Evolutionary conservation across 177 flowering plant species (phyloP).

Genomic region (Vitis hybrid): DNA sequence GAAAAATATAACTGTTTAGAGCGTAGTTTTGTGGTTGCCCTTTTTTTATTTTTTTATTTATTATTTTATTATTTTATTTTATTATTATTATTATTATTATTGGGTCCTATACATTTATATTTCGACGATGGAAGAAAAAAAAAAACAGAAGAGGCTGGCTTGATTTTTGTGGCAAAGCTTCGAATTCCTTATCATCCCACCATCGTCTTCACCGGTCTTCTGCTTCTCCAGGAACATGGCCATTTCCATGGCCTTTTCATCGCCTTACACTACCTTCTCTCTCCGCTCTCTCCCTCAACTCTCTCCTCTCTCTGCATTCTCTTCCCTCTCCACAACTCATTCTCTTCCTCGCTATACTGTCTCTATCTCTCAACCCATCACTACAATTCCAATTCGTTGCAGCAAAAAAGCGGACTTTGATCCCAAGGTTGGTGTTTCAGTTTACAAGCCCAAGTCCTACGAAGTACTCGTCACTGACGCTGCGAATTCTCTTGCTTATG

Average conservation of each 20-base stretch:
- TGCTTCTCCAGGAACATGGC: constrained; percentile 4
- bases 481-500: constrained; percentile 66
- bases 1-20: too few species aligned
- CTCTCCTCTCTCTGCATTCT: not conserved
- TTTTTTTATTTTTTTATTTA: too few species aligned
- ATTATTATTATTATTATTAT: too few species aligned
- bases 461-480: constrained; percentile 82
- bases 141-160: not conserved
- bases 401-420: constrained; percentile 25
- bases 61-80: too few species aligned
- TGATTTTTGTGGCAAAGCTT: not conserved
- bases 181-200: constrained; percentile 1
- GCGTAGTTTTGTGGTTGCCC: too few species aligned
- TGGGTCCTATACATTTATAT: too few species aligned
- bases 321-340: not conserved
- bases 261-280: not conserved
- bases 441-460: constrained; percentile 88
- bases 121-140: not conserved
- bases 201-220: not conserved
- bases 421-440: constrained; percentile 66
- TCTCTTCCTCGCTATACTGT: not conserved
- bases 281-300: constrained; percentile 3
- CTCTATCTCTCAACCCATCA: constrained; percentile 9
- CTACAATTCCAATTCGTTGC: constrained; percentile 13
- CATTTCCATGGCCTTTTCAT: constrained; percentile 19